Evolutionary conservation across 805 yeast genomes (phyloP).

Genomic region (Kazachstania psychrophila): DNA sequence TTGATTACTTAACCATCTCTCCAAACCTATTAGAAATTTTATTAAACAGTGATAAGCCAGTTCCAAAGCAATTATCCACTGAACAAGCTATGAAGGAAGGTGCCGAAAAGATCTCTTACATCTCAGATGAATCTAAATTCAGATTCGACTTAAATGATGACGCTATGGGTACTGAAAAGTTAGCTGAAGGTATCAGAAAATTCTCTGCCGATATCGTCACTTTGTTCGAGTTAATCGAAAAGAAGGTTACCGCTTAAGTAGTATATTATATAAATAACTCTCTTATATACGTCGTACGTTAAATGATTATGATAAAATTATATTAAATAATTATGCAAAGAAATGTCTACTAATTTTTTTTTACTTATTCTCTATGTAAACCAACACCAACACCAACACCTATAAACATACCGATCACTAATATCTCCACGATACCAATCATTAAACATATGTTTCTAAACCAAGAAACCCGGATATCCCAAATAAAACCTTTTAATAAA

Average conservation of each 20-base stretch:
- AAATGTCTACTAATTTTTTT: neutral
- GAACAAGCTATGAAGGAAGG: conserved; percentile 43
- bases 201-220: conserved; percentile 89
- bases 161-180: conserved; percentile 96
- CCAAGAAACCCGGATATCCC: conserved; percentile 27
- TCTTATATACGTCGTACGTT: neutral
- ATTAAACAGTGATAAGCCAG: conserved; percentile 62
- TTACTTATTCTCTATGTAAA: conserved; percentile 7
- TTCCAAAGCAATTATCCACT: conserved; percentile 76
- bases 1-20: conserved; percentile 91
- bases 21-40: conserved; percentile 88
- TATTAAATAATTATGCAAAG: neutral
- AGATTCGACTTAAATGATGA: conserved; percentile 88
- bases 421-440: conserved; percentile 25
- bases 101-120: conserved; percentile 62
- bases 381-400: conserved; percentile 43
- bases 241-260: conserved; percentile 42
- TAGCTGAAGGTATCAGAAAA: conserved; percentile 93
- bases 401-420: conserved; percentile 33
- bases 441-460: conserved; percentile 24
- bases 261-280: neutral
- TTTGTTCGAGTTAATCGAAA: conserved; percentile 56
- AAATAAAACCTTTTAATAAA: conserved; percentile 23
- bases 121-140: conserved; percentile 81
- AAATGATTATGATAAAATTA: neutral